Evolutionary conservation across 2,329 filamentous ascomycete species (phyloP), one percentile per base, ranked within the genome.

Genomic region (Colletotrichum sidae): DNA sequence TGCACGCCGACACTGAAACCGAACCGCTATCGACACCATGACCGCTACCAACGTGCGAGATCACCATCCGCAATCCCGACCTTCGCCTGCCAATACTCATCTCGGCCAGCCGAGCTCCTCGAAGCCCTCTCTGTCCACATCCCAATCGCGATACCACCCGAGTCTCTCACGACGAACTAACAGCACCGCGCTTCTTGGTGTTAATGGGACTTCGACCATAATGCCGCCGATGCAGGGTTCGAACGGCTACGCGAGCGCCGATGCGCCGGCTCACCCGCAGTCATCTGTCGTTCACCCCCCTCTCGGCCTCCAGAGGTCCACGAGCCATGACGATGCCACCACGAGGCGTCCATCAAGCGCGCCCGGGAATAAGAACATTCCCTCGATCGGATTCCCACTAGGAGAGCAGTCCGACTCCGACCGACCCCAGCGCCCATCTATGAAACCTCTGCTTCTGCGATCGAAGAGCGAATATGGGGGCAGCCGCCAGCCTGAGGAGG

Each of bases 401-500:
- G 69, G 50, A 41, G 64, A 67, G 17, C 64, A 79, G 60, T 69
- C 75, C 17, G 74, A 76, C 35, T 74, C 75, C 11, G 76, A 78
- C 51, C 77, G 74, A 65, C 70, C 76, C 37, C 73, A 72, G 57
- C 78, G 80, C 44, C 77, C 80, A 13, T 68, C 72, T 6, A 49
- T 66, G 49, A 87, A 87, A 70, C 84, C 85, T 34, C 77, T 78
- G n/a, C 77, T 89, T 15, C 71, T 83, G 55, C 81, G 86, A 57
- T 87, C 86, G 62, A 86, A 84, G 77, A 88, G 85, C 74, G 86
- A 89, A 69, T 83, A 81, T 70, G 79, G 76, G 35, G 75, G 80
- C 47, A 81, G 80, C 34, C 75, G 72, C 59, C 75, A 78, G 42
- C 35, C 37, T 15, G 77, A 80, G 33, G 74, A 80, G 13, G 77